A percentile compares a stretch with the other conserved stretches of the same genome.
phyloP scores from a whole-genome alignment of 2,329 filamentous ascomycete genomes.

The Curvularia lunata region DNA sequence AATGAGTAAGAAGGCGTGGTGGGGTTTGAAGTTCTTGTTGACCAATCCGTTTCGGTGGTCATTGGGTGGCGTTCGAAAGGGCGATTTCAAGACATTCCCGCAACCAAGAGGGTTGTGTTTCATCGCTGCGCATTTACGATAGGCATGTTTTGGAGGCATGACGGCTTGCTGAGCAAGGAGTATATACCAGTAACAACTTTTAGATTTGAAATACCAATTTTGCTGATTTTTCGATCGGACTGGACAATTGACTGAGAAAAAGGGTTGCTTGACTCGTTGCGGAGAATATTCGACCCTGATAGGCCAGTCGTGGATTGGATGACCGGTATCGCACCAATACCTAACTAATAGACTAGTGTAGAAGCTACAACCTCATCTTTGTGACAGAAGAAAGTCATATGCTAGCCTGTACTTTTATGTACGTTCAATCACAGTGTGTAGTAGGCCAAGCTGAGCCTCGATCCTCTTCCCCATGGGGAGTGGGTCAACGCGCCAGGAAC shows the following conservation, averaged over 20 bases:
- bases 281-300: conserved; percentile 8
- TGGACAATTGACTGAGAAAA: not conserved
- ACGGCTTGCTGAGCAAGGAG: conserved; percentile 23
- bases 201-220: conserved; percentile 9
- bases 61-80: conserved; percentile 42
- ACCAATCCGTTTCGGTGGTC: conserved; percentile 25
- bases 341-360: not conserved
- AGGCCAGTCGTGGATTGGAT: conserved; percentile 2
- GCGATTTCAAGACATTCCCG: conserved; percentile 11
- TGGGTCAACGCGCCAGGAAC: conserved; percentile 5
- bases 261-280: not conserved
- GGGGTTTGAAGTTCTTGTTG: conserved; percentile 8
- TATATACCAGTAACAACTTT: conserved; percentile 13
- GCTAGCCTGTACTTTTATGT: not conserved
- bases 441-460: not conserved
- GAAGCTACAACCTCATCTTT: not conserved
- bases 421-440: not conserved
- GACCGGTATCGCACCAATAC: not conserved
- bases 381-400: not conserved
- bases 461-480: conserved; percentile 4
- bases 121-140: conserved; percentile 16
- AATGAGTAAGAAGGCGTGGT: conserved; percentile 68
- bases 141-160: conserved; percentile 13
- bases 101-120: conserved; percentile 12
- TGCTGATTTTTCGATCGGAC: not conserved